phyloP scores from a whole-genome alignment of 148 eudicot genomes.

The Mesembryanthemum crystallinum region DNA sequence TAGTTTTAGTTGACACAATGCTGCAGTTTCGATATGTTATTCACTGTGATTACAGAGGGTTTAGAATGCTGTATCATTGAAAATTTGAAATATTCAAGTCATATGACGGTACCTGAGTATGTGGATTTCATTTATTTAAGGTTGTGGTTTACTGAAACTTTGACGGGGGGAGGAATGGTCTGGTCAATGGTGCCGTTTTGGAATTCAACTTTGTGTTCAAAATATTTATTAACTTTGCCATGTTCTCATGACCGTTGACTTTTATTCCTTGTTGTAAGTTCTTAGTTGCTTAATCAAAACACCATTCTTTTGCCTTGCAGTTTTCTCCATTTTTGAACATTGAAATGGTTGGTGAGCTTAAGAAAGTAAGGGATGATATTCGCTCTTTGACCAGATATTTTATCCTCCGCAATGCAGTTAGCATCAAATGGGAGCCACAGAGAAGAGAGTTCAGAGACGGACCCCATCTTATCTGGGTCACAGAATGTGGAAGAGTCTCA shows the following conservation, averaged over 20 bases:
- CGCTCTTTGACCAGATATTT: conserved; percentile 29
- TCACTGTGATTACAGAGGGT: neutral
- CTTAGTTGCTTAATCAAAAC: neutral
- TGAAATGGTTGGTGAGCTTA: conserved; percentile 48
- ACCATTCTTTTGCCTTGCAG: conserved; percentile 32
- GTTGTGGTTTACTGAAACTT: neutral
- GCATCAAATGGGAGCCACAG: conserved; percentile 50
- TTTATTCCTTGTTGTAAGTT: neutral
- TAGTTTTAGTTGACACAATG: neutral
- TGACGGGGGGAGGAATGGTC: neutral
- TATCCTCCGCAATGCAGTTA: conserved; percentile 62
- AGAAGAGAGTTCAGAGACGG: conserved; percentile 76
- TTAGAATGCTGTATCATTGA: neutral
- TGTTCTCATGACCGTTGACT: neutral
- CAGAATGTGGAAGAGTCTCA: conserved; percentile 36
- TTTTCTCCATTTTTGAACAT: conserved; percentile 31
- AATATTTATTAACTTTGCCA: neutral
- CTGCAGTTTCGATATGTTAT: neutral
- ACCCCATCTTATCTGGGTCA: conserved; percentile 70
- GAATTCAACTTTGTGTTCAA: neutral
- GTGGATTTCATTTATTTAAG: neutral
- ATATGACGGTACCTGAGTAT: neutral
- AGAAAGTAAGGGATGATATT: conserved; percentile 35
- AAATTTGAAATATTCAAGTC: neutral
- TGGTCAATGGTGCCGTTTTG: neutral